Base-by-base conservation (phyloP, 163 green algal genomes). In the Picocystis sp. region DNA sequence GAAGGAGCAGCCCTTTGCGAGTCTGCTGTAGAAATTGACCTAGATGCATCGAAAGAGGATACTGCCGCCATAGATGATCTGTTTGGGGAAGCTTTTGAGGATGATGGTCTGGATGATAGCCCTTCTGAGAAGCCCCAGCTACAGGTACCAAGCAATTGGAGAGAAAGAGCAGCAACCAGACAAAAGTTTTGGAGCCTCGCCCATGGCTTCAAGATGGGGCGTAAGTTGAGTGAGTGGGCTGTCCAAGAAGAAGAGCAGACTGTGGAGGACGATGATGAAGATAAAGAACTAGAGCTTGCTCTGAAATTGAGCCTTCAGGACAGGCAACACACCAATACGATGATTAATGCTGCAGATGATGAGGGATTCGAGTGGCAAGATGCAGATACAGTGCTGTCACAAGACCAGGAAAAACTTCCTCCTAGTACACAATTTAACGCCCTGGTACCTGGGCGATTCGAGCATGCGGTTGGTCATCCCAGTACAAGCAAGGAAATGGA, bases 161-260 rank as follows among this genome's bases (percentile, higher is more conserved):
- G 74, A 9, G 64, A 86, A 52, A 63, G 81, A 2, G 79, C 79
- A 56, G 44, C 53, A 3, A 50, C 69, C 23, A 64, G 81, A 2
- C 81, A 92, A 54, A 71, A 73, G 43, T 89, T 84, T 62, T 93
- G 81, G 81, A 87, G 67, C 69, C 64, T 61, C 1, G 76, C 67
- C 25, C 74, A 88, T 17, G 83, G 85, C 29, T 93, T 92, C 64
- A 62, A 74, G 38, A 71, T 86, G 47, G 85, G 85, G 0, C 67
- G 84, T 15, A 89, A 88, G 63, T 75, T 94, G 45, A 78, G 54
- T 1, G 74, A 89, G 38, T 94, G 84, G 84, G 72, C 69, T 14
- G 43, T 17, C 45, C 50, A 44, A 14, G 59, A 55, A 23, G 57
- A 56, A 11, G 56, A 66, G 35, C 5, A 50, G 8, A 9, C 6